Percentiles rank a stretch among this genome's conserved stretches.
Conservation (phyloP, 2,329 filamentous ascomycete genomes). For the Mycosphaerella sp. region DNA sequence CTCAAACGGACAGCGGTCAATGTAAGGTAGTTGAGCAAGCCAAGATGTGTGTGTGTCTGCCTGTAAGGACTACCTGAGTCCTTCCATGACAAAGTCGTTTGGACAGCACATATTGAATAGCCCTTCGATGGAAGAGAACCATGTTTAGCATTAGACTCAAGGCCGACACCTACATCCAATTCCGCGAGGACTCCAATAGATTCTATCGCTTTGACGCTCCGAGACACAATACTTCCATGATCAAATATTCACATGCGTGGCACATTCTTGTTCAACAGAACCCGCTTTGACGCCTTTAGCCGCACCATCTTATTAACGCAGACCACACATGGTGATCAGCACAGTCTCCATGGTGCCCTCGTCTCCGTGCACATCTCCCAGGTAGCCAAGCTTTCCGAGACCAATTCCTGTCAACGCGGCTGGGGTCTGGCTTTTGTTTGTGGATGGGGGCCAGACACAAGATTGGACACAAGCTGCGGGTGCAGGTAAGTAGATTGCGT, state of each 20-base stretch:
- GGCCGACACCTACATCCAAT: background rate
- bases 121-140: background rate
- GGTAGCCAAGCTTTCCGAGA: constrained; percentile 17
- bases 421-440: constrained; percentile 19
- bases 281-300: background rate
- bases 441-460: constrained; percentile 13
- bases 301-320: constrained; percentile 1
- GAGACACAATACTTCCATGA: background rate
- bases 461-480: constrained; percentile 14
- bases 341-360: constrained; percentile 11
- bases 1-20: background rate
- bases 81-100: too few relatives aligned
- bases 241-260: background rate
- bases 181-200: background rate
- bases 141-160: background rate
- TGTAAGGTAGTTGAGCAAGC: background rate
- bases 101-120: background rate
- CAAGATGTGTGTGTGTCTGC: background rate
- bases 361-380: constrained; percentile 21
- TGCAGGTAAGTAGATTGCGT: constrained; percentile 21
- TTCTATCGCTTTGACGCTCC: background rate
- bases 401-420: constrained; percentile 15
- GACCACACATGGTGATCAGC: constrained; percentile 18
- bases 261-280: background rate
- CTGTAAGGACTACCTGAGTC: background rate